Percentiles rank a stretch among this genome's conserved stretches.
phyloP scores from a whole-genome alignment of 805 yeast species.

The Wickerhamiella allomyrinae region DNA sequence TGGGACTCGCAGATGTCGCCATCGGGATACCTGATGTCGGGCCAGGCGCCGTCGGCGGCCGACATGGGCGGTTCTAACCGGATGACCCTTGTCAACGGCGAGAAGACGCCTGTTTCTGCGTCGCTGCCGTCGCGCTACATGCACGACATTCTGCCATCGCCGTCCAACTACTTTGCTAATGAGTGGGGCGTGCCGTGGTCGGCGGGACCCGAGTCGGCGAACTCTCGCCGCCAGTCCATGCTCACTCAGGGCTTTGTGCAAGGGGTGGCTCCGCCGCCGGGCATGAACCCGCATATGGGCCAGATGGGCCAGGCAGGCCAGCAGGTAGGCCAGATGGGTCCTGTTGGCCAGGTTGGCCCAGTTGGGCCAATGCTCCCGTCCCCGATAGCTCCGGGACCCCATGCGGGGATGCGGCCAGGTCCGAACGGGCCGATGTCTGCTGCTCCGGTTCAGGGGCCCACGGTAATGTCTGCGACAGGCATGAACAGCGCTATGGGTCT shows the following conservation, averaged over 20 bases:
- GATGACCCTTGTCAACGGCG: constrained; percentile 1
- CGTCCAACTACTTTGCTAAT: constrained; percentile 55
- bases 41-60: not conserved
- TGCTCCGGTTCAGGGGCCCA: too few relatives aligned
- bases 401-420: too few relatives aligned
- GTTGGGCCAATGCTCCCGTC: too few relatives aligned
- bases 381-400: too few relatives aligned
- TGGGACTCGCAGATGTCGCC: constrained; percentile 2
- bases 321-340: too few relatives aligned
- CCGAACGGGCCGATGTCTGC: constrained; percentile 12
- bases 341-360: too few relatives aligned
- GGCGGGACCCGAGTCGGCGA: constrained; percentile 8
- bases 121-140: constrained; percentile 59
- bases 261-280: not conserved
- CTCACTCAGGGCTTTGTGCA: not conserved
- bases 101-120: constrained; percentile 44
- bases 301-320: too few relatives aligned
- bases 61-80: not conserved
- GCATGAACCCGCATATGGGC: not conserved
- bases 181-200: constrained; percentile 34
- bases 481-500: not conserved
- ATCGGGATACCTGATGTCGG: not conserved
- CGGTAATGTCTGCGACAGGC: too few relatives aligned
- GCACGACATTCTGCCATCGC: constrained; percentile 65
- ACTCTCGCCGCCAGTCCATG: not conserved